phyloP scores from a whole-genome alignment of 192 early-diverging fungal species.

The Funneliformis mosseae region DNA sequence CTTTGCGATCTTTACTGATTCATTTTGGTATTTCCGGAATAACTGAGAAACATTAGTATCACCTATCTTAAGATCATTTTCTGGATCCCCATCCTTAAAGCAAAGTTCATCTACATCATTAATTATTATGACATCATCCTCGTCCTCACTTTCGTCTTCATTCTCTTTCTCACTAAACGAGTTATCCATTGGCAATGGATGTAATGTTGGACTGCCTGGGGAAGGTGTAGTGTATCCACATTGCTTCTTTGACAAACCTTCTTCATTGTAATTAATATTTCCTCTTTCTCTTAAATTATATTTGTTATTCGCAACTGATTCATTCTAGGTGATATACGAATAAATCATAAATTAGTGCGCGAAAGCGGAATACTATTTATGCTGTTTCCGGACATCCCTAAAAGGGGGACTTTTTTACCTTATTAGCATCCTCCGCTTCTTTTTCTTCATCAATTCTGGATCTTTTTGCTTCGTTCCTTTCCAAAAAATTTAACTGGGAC shows the following conservation, averaged over 20 bases:
- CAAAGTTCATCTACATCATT: slow-evolving; percentile 9
- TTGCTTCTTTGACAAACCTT: not conserved
- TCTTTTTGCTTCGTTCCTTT: slow-evolving; percentile 25
- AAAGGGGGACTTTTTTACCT: slow-evolving; percentile 17
- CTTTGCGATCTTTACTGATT: slow-evolving; percentile 16
- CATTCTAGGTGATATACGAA: slow-evolving; percentile 15
- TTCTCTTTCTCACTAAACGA: not conserved
- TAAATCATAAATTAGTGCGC: not conserved
- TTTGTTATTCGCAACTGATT: not conserved
- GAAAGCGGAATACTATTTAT: not conserved
- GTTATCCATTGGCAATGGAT: not conserved
- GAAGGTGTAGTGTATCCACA: slow-evolving; percentile 17
- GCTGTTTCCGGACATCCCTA: slow-evolving; percentile 4
- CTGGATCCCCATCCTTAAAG: not conserved
- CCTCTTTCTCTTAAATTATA: slow-evolving; percentile 16
- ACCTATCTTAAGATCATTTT: slow-evolving; percentile 12
- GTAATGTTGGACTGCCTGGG: slow-evolving; percentile 14
- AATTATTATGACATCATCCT: not conserved
- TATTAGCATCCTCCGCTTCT: slow-evolving; percentile 15
- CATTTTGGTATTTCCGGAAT: slow-evolving; percentile 20
- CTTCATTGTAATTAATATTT: slow-evolving; percentile 12
- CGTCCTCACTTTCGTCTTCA: not conserved
- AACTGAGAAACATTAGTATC: slow-evolving; percentile 22
- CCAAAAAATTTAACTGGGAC: slow-evolving; percentile 27
- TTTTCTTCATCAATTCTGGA: slow-evolving; percentile 15